Conservation (phyloP, 768 basidiomycete species). For the Tulasnella sp. region DNA sequence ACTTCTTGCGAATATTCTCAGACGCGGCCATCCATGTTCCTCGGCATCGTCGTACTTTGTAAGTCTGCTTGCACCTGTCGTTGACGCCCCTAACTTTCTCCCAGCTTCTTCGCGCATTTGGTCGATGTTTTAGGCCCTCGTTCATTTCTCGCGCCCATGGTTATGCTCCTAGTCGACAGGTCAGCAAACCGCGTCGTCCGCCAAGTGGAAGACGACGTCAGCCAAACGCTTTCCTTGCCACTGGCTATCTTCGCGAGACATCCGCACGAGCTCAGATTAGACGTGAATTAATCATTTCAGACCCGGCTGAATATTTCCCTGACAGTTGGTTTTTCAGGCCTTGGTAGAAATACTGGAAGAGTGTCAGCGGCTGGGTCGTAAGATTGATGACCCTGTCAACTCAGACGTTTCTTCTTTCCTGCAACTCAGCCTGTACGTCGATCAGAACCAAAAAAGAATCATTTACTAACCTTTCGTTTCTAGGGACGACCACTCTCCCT, state of each 20-base stretch:
- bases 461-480: neutral
- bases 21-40: constrained; percentile 91
- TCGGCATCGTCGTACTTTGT: constrained; percentile 87
- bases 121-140: constrained; percentile 72
- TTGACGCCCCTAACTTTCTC: neutral
- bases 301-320: neutral
- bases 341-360: constrained; percentile 65
- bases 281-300: constrained; percentile 40
- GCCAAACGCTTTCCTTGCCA: constrained; percentile 59
- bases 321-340: constrained; percentile 41
- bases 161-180: constrained; percentile 81
- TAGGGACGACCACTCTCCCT: constrained; percentile 23
- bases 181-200: constrained; percentile 63
- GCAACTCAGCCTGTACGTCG: constrained; percentile 17
- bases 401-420: constrained; percentile 27
- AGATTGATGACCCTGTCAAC: constrained; percentile 29
- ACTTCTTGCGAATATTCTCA: constrained; percentile 87
- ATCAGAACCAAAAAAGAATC: neutral
- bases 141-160: constrained; percentile 77
- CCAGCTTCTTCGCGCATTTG: constrained; percentile 85
- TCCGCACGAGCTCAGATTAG: constrained; percentile 43
- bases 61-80: constrained; percentile 33
- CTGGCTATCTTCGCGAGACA: constrained; percentile 60
- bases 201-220: constrained; percentile 57
- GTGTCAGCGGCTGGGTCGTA: constrained; percentile 51